These are phyloP conservation scores for Oryza longistaminata DNA, from an alignment of 176 grass and related monocot genomes.

Conservation along the genomic window DNA sequence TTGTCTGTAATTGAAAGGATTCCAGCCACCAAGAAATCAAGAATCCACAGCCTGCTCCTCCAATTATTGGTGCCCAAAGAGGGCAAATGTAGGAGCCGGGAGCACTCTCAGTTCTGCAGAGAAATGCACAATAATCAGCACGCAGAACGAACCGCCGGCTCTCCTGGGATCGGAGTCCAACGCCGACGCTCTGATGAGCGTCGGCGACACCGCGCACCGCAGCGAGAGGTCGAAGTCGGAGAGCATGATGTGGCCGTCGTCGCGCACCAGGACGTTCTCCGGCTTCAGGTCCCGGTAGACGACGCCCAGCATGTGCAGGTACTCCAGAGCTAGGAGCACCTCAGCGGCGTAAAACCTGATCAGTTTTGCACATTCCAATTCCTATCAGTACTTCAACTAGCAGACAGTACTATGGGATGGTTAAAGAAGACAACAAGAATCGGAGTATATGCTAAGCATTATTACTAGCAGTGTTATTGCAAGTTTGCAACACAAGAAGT, in stretches of 20 bases:
- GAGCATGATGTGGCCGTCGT: slow-evolving; percentile 91
- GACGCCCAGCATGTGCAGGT: slow-evolving; percentile 86
- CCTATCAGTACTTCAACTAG: neutral
- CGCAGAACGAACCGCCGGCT: slow-evolving; percentile 56
- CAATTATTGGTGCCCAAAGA: slow-evolving; percentile 18
- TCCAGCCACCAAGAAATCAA: slow-evolving; percentile 20
- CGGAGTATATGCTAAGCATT: neutral
- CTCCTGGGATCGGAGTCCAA: slow-evolving; percentile 51
- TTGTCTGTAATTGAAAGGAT: slow-evolving; percentile 32
- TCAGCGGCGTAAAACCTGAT: slow-evolving; percentile 86
- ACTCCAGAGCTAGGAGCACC: slow-evolving; percentile 72
- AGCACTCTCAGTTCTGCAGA: slow-evolving; percentile 4
- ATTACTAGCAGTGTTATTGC: neutral
- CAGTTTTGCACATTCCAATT: neutral
- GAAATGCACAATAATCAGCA: slow-evolving; percentile 10
- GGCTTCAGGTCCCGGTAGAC: slow-evolving; percentile 85
- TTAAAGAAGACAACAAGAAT: neutral
- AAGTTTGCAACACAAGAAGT: neutral
- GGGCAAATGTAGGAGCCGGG: slow-evolving; percentile 1
- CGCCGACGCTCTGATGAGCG: slow-evolving; percentile 61
- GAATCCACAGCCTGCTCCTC: slow-evolving; percentile 28
- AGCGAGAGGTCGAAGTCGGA: slow-evolving; percentile 90
- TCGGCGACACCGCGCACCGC: slow-evolving; percentile 66
- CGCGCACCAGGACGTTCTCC: slow-evolving; percentile 81
- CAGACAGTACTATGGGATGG: neutral